Percentiles rank a stretch among this genome's conserved stretches.
These are phyloP conservation scores for Fusarium guadeloupense DNA, from an alignment of 2,329 filamentous ascomycete species.

Conservation along the genomic window DNA sequence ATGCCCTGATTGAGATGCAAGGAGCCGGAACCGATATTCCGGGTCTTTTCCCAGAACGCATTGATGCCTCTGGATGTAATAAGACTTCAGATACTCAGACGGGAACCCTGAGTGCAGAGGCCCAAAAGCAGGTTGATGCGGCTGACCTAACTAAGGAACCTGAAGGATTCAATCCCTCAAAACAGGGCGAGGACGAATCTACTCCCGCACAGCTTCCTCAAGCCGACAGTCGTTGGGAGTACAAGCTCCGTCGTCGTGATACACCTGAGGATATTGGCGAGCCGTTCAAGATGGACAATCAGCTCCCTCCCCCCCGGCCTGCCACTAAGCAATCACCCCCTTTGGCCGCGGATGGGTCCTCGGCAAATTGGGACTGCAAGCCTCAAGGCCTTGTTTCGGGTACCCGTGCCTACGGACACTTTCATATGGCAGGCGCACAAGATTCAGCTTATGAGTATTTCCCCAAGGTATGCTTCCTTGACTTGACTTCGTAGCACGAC, in stretches of 20 bases:
- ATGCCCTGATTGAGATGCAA: constrained; percentile 81
- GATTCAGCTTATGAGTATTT: constrained; percentile 80
- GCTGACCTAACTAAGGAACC: constrained; percentile 43
- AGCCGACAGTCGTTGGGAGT: constrained; percentile 32
- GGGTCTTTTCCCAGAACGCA: constrained; percentile 80
- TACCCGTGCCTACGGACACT: constrained; percentile 57
- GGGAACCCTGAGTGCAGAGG: constrained; percentile 47
- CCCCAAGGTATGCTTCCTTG: constrained; percentile 58
- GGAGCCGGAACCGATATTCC: constrained; percentile 72
- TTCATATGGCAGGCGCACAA: constrained; percentile 71
- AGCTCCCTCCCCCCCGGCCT: constrained; percentile 1
- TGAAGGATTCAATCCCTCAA: constrained; percentile 38
- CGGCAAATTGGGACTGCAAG: constrained; percentile 59
- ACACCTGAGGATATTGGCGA: neutral
- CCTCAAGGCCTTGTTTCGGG: constrained; percentile 66
- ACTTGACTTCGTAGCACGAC: neutral
- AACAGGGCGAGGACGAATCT: constrained; percentile 2
- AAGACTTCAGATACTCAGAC: constrained; percentile 54
- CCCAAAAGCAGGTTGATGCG: constrained; percentile 50
- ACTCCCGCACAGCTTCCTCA: constrained; percentile 22
- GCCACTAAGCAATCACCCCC: constrained; percentile 38
- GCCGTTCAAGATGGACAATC: neutral
- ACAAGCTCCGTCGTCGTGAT: constrained; percentile 32
- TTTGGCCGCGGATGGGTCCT: constrained; percentile 48
- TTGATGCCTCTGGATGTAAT: constrained; percentile 85